A percentile compares a stretch with the other conserved stretches of the same genome.
phyloP scores from a whole-genome alignment of 73 alveolate species.

The Paraurostyla sp. region DNA sequence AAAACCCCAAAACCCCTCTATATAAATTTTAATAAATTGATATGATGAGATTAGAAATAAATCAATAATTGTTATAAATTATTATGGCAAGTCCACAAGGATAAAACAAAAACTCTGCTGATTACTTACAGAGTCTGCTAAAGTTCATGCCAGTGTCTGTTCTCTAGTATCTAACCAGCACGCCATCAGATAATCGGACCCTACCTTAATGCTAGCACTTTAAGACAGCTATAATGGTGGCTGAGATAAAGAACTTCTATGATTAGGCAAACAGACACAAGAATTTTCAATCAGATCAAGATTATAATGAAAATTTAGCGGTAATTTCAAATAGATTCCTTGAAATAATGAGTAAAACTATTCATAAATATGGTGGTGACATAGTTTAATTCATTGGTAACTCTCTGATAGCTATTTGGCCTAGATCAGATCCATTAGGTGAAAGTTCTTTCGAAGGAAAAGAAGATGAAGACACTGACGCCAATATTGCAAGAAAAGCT shows the following conservation, averaged over 20 bases:
- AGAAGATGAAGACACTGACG: slow-evolving; percentile 52
- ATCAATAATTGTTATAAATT: no score
- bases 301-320: slow-evolving; percentile 36
- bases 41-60: no score
- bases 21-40: no score
- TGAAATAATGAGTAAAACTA: slow-evolving; percentile 23
- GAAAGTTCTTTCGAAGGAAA: slow-evolving; percentile 5
- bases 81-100: no score
- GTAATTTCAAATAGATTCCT: background rate
- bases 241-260: slow-evolving; percentile 42
- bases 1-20: no score
- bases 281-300: background rate
- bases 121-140: slow-evolving; percentile 15
- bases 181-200: background rate
- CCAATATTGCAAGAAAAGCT: slow-evolving; percentile 6
- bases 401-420: slow-evolving; percentile 52
- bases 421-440: slow-evolving; percentile 14
- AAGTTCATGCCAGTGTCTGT: slow-evolving; percentile 42
- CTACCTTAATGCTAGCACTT: slow-evolving; percentile 38
- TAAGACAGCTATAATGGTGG: slow-evolving; percentile 30
- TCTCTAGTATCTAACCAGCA: background rate
- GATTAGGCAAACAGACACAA: background rate
- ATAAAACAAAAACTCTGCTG: background rate
- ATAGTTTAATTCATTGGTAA: slow-evolving; percentile 43
- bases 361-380: slow-evolving; percentile 57